These are phyloP conservation scores for Durotheca rogersii DNA, from an alignment of 495 filamentous ascomycete species.

Conservation along the genomic window DNA sequence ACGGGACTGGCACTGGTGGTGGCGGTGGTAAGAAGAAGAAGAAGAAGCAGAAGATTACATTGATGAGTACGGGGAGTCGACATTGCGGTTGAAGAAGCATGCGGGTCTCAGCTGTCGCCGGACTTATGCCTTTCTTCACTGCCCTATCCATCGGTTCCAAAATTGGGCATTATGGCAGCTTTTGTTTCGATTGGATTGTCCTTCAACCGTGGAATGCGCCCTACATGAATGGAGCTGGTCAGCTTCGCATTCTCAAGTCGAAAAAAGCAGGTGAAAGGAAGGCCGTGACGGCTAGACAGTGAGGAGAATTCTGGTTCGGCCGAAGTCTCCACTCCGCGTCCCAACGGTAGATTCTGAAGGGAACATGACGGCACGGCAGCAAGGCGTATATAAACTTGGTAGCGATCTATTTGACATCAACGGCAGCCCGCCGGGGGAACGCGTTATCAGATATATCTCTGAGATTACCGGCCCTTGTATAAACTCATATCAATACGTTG, in stretches of 20 bases:
- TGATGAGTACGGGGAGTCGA: slow-evolving; percentile 75
- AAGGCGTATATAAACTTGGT: neutral
- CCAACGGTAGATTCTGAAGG: slow-evolving; percentile 2
- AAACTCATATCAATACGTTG: no score
- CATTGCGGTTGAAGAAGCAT: slow-evolving; percentile 30
- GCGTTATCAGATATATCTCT: no score
- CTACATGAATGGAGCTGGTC: neutral
- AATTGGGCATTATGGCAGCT: neutral
- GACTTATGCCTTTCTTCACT: neutral
- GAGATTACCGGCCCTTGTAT: no score
- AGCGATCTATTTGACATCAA: no score
- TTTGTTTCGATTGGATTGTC: slow-evolving; percentile 3
- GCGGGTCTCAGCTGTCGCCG: neutral
- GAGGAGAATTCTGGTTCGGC: neutral
- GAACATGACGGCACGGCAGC: neutral
- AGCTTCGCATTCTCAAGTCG: neutral
- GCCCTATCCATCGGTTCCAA: neutral
- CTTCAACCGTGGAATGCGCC: neutral
- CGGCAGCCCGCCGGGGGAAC: no score
- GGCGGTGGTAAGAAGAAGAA: slow-evolving; percentile 75
- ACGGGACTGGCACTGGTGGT: slow-evolving; percentile 27
- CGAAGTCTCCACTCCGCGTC: neutral
- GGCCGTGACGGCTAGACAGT: neutral
- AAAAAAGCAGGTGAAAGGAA: neutral
- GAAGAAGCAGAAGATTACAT: slow-evolving; percentile 89